Conservation (phyloP, 2,329 filamentous ascomycete species). For the Alternaria sp. region DNA sequence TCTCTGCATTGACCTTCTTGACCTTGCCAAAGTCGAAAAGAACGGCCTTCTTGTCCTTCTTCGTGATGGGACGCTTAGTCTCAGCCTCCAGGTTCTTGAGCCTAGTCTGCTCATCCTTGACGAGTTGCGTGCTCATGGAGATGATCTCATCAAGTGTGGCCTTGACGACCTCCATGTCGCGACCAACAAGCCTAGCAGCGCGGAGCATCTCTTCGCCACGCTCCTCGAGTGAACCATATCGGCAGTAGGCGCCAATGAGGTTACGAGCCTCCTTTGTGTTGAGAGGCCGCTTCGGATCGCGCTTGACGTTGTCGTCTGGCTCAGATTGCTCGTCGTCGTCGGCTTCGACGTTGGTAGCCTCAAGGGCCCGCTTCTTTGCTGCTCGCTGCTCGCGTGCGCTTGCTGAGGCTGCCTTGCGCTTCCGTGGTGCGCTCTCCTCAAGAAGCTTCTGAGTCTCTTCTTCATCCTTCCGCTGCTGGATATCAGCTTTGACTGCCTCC, state of each 20-base stretch:
- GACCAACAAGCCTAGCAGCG: conserved; percentile 82
- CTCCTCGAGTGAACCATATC: conserved; percentile 89
- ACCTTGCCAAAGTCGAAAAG: conserved; percentile 93
- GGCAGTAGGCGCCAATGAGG: conserved; percentile 86
- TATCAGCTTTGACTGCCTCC: conserved; percentile 85
- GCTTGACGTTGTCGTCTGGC: conserved; percentile 57
- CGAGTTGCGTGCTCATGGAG: conserved; percentile 71
- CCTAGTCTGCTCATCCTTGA: conserved; percentile 74
- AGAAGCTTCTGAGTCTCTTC: conserved; percentile 82
- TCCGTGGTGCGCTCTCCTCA: conserved; percentile 83
- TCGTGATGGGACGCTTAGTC: conserved; percentile 81
- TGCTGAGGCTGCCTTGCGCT: conserved; percentile 67
- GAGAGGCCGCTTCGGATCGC: conserved; percentile 86
- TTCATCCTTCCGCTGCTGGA: conserved; percentile 82
- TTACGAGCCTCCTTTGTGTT: conserved; percentile 93
- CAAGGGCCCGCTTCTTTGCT: conserved; percentile 71
- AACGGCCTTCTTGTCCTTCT: conserved; percentile 97
- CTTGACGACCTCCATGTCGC: conserved; percentile 81
- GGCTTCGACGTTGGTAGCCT: conserved; percentile 70
- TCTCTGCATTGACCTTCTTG: conserved; percentile 95
- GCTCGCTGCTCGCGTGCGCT: conserved; percentile 69
- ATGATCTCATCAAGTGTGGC: conserved; percentile 79
- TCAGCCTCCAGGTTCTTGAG: conserved; percentile 70
- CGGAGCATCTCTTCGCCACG: conserved; percentile 84
- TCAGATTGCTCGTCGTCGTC: conserved; percentile 60